Conservation (phyloP, 176 grass and related monocot species). For the Elymus sibiricus region DNA sequence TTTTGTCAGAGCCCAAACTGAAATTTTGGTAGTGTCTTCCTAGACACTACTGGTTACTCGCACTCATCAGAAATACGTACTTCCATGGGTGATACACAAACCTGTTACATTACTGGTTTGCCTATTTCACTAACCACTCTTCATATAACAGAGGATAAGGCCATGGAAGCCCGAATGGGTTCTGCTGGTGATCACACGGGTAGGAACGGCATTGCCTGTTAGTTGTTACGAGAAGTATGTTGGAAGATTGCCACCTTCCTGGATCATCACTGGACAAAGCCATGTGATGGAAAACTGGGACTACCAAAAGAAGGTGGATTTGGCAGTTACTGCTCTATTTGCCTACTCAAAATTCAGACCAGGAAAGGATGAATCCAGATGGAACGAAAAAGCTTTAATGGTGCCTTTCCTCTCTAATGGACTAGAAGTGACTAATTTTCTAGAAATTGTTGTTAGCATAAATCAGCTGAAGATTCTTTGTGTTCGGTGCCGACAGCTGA, state of each 20-base stretch:
- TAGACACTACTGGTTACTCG: not conserved
- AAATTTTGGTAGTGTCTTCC: not conserved
- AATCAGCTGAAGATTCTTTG: constrained; percentile 5
- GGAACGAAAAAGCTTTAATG: not conserved
- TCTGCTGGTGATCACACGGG: constrained; percentile 38
- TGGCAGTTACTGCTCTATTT: not conserved
- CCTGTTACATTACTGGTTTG: not conserved
- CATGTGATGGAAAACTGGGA: not conserved
- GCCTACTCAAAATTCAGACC: not conserved
- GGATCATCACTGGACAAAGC: constrained; percentile 21
- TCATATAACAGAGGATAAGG: constrained; percentile 41
- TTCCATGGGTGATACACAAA: not conserved
- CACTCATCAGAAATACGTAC: not conserved
- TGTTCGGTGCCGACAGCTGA: not conserved
- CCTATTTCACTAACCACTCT: constrained; percentile 15
- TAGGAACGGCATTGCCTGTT: constrained; percentile 40
- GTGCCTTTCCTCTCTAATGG: not conserved
- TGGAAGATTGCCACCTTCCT: constrained; percentile 19
- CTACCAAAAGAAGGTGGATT: not conserved
- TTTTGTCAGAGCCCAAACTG: not conserved
- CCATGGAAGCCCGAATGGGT: constrained; percentile 23
- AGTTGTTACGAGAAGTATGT: not conserved
- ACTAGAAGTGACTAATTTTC: constrained; percentile 32
- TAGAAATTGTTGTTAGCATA: constrained; percentile 23
- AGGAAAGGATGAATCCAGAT: not conserved